phyloP scores from a whole-genome alignment of 805 yeast genomes.

The Candida xyloterini region DNA sequence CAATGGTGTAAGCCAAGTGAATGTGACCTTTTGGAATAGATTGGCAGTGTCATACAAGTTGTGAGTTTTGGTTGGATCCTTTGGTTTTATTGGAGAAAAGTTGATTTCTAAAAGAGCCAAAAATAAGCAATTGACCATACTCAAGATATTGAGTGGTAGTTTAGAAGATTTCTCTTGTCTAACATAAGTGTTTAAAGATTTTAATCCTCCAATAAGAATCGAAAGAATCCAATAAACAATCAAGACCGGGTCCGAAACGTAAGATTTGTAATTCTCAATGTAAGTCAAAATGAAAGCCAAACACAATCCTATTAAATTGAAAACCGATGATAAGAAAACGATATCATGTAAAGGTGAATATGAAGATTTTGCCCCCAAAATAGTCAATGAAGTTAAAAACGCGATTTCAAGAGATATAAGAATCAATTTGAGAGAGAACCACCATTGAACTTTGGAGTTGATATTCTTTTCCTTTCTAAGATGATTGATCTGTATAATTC shows the following conservation, averaged over 20 bases:
- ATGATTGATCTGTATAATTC: constrained; percentile 33
- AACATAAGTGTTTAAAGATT: constrained; percentile 39
- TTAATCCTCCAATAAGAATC: constrained; percentile 44
- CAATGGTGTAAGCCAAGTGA: constrained; percentile 59
- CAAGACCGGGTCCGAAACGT: constrained; percentile 63
- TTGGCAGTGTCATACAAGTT: constrained; percentile 48
- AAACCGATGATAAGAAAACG: constrained; percentile 27
- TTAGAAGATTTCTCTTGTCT: constrained; percentile 34
- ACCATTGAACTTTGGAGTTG: constrained; percentile 32
- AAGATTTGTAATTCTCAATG: constrained; percentile 65
- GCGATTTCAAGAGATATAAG: constrained; percentile 39
- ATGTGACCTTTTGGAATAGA: constrained; percentile 49
- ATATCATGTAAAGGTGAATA: constrained; percentile 26
- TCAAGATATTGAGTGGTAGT: constrained; percentile 26
- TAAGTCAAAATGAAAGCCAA: constrained; percentile 60
- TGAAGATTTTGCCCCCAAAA: constrained; percentile 11
- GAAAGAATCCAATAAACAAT: constrained; percentile 74
- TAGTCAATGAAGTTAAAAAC: constrained; percentile 31
- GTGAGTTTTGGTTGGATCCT: constrained; percentile 34
- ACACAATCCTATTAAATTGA: constrained; percentile 41
- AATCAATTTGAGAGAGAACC: constrained; percentile 41
- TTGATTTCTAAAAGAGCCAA: constrained; percentile 45
- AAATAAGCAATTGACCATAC: constrained; percentile 37
- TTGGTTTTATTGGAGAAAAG: constrained; percentile 34
- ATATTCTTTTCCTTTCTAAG: constrained; percentile 35